Conservation (phyloP, 768 basidiomycete species). For the Termitomyces sp. region DNA sequence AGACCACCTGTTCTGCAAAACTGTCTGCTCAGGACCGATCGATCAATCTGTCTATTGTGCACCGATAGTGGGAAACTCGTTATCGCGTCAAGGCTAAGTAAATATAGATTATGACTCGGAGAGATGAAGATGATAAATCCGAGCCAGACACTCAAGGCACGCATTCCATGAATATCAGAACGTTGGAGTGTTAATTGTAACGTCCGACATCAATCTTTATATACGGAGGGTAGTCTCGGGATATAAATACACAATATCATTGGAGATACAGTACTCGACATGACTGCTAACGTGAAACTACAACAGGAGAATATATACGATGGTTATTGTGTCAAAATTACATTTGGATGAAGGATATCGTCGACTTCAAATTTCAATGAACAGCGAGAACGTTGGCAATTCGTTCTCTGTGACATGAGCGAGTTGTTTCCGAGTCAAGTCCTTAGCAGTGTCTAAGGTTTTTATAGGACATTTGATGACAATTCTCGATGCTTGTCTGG, state of each 20-base stretch:
- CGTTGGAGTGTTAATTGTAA: conserved; percentile 20
- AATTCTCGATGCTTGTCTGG: conserved; percentile 1
- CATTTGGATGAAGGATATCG: not conserved
- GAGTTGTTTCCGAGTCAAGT: conserved; percentile 8
- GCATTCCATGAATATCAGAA: conserved; percentile 34
- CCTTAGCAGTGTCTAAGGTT: not conserved
- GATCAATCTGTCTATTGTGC: too few species aligned
- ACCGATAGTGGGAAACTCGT: conserved; percentile 23
- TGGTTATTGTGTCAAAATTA: not conserved
- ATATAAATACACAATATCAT: not conserved
- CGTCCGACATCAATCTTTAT: not conserved
- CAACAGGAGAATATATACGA: conserved; percentile 5
- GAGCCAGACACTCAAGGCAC: conserved; percentile 25
- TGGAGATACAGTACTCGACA: not conserved
- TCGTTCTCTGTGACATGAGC: conserved; percentile 21
- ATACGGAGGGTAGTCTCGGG: not conserved
- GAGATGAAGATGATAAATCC: conserved; percentile 28
- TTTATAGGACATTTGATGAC: not conserved
- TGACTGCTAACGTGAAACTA: not conserved
- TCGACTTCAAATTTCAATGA: conserved; percentile 1
- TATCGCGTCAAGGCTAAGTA: conserved; percentile 35
- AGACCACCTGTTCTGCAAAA: conserved; percentile 35
- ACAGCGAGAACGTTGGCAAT: conserved; percentile 27
- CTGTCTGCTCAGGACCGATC: too few species aligned
- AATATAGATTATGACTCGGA: conserved; percentile 38